Base-by-base conservation (phyloP, 2,329 filamentous ascomycete genomes). In the Colletotrichum sp. region DNA sequence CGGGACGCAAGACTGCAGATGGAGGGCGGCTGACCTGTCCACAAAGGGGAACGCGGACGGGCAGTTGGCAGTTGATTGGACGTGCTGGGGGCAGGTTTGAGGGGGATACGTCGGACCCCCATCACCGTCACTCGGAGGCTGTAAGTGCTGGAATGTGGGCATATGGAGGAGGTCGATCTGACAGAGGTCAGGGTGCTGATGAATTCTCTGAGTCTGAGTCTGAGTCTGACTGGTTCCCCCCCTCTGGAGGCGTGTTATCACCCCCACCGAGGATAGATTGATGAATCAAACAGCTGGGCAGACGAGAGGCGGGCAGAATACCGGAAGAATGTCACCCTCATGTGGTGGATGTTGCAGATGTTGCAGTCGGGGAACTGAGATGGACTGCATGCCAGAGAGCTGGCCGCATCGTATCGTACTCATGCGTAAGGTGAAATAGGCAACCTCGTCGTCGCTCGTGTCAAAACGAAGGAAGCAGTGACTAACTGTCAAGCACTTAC, bases 1-100 rank as follows among this genome's bases (percentile, higher is more conserved):
- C 58, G 30, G 30, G 32, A 64, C 22, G 61, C 61, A 18, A 64
- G 70, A 58, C 64, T 64, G 62, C 69, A 75, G 39, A 55, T 32
- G 55, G 52, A 56, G 62, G 62, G 67, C 73, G 70, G 55, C 73
- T 75, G 73, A 75, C 73, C 73, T 73, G 70, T 58, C 73, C 70
- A 64, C 34, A 75, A 64, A 36, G 22, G 56, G 69, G 27, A 75
- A 68, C 58, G 70, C 69, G 73, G 64, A 68, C 43, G 58, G n/a
- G 32, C 16, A 2, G 36, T 32, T 28, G 56, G 32, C 25, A 61
- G 27, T 10, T 64, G 56, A 64, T 73, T 73, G 69, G 69, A 25
- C 32, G n/a, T 39, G n/a, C 32, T 39, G 52, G 62, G 25, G 58
- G 18, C 58, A 52, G 18, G 43, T 52, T 61, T 61, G 58, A 30